Conservation (phyloP, 257 asterid genomes). For the Primulina huaijiensis region DNA sequence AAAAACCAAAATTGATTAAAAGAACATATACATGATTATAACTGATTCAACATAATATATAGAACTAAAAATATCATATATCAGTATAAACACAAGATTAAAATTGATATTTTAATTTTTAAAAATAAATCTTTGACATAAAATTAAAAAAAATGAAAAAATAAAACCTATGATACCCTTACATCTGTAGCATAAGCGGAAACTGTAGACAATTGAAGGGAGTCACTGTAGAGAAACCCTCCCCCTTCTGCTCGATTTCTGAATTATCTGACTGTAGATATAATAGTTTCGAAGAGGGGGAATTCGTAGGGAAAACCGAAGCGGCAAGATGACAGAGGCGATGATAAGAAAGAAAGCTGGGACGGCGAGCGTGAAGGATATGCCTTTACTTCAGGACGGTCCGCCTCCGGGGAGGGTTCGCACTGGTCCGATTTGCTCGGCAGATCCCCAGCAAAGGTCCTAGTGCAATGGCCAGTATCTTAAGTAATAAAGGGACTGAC, state of each 20-base stretch:
- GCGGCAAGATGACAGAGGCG: constrained; percentile 77
- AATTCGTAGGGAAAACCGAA: neutral
- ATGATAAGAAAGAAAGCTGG: constrained; percentile 79
- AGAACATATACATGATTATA: too few species aligned
- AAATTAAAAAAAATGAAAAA: too few species aligned
- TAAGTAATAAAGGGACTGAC: neutral
- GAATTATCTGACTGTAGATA: neutral
- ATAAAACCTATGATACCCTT: too few species aligned
- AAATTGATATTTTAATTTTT: too few species aligned
- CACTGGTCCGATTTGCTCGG: constrained; percentile 83
- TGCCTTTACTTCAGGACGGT: constrained; percentile 92
- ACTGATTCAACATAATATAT: too few species aligned
- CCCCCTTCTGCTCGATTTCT: neutral
- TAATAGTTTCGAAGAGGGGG: neutral
- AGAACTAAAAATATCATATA: too few species aligned
- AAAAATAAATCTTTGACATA: too few species aligned
- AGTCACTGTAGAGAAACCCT: too few species aligned
- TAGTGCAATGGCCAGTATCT: constrained; percentile 53
- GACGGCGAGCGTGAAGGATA: constrained; percentile 86
- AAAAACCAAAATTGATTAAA: too few species aligned
- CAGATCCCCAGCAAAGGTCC: constrained; percentile 82
- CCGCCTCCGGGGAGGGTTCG: constrained; percentile 98
- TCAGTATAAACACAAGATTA: too few species aligned
- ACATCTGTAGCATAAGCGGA: too few species aligned
- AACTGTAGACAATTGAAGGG: too few species aligned